phyloP scores from a whole-genome alignment of 495 filamentous ascomycete genomes.

The Penicillium subrubescens region DNA sequence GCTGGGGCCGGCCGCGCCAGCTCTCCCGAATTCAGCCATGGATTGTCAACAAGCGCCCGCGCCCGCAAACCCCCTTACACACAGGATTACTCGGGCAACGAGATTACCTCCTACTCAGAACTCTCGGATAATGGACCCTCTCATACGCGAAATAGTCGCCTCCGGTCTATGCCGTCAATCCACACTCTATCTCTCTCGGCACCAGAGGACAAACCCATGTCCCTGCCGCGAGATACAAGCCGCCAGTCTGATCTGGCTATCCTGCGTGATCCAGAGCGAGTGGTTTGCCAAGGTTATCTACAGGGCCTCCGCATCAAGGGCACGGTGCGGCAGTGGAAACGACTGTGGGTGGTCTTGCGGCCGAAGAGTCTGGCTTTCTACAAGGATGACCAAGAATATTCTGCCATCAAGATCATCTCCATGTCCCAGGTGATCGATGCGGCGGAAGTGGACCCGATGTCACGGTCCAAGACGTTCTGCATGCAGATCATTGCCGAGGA shows the following conservation, averaged over 20 bases:
- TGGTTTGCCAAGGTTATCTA: slow-evolving; percentile 91
- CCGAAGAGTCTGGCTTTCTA: slow-evolving; percentile 86
- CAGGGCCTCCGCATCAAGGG: slow-evolving; percentile 81
- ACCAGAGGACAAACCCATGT: slow-evolving; percentile 29
- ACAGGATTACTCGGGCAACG: slow-evolving; percentile 85
- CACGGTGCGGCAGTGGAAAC: slow-evolving; percentile 94
- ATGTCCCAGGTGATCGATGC: slow-evolving; percentile 83
- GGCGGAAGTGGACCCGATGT: slow-evolving; percentile 88
- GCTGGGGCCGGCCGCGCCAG: slow-evolving; percentile 32
- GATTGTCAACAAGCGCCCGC: slow-evolving; percentile 30
- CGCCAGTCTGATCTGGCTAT: slow-evolving; percentile 57
- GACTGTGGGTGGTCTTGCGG: slow-evolving; percentile 89
- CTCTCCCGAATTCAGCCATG: slow-evolving; percentile 46
- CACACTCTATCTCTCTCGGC: slow-evolving; percentile 36
- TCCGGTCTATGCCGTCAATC: slow-evolving; percentile 39
- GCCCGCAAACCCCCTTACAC: slow-evolving; percentile 49
- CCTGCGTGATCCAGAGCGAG: slow-evolving; percentile 66
- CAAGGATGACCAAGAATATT: slow-evolving; percentile 92
- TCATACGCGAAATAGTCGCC: slow-evolving; percentile 27
- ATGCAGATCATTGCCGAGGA: slow-evolving; percentile 94
- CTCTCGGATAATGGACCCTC: slow-evolving; percentile 68
- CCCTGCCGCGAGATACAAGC: slow-evolving; percentile 54
- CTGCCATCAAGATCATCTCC: slow-evolving; percentile 78
- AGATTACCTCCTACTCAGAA: slow-evolving; percentile 86
- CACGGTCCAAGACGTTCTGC: slow-evolving; percentile 80